A percentile compares a stretch with the other conserved stretches of the same genome.
Conservation (phyloP, 345 rosid genomes). For the Excoecaria cochinchinensis region DNA sequence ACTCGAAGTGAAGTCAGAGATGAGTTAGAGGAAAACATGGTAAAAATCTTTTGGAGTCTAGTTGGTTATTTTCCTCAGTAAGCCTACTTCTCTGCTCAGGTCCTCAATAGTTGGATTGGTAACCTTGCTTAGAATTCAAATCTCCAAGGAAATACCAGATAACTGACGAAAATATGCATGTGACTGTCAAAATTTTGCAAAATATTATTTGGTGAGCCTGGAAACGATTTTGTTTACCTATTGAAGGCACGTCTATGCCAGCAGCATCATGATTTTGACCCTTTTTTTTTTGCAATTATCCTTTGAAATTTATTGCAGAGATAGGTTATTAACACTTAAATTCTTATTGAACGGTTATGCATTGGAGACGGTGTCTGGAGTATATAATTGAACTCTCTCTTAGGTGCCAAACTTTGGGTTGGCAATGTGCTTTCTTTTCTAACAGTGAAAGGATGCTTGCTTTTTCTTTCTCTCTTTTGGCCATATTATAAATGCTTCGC, state of each 20-base stretch:
- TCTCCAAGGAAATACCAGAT: background rate
- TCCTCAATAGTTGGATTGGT: background rate
- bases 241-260: background rate
- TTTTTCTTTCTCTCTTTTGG: background rate
- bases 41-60: background rate
- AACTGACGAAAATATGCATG: background rate
- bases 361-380: background rate
- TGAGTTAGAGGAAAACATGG: background rate
- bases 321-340: background rate
- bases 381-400: background rate
- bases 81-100: background rate
- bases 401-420: background rate
- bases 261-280: background rate
- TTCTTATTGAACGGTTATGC: background rate
- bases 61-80: background rate
- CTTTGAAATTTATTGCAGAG: background rate
- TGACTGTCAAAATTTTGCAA: background rate
- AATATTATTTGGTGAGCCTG: background rate
- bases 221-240: background rate
- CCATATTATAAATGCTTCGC: background rate
- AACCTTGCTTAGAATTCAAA: background rate
- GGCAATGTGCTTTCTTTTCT: too few species aligned
- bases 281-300: background rate
- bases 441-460: background rate
- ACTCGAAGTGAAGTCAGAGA: background rate